phyloP scores from a whole-genome alignment of 805 yeast species.

The Sugiyamaella lignohabitans region DNA sequence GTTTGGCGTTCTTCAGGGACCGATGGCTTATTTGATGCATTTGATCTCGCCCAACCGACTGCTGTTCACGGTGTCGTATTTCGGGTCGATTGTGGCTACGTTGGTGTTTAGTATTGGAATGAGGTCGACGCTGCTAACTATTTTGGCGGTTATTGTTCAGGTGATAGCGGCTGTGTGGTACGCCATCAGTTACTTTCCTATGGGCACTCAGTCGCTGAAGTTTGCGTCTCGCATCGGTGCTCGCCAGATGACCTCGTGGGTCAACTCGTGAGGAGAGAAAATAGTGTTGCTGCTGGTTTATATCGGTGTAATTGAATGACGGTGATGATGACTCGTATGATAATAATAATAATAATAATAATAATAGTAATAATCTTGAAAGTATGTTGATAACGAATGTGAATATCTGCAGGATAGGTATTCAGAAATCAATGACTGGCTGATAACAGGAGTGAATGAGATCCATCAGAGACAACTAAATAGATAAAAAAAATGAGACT shows the following conservation, averaged over 20 bases:
- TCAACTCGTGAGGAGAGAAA: constrained; percentile 31
- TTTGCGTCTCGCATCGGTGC: constrained; percentile 53
- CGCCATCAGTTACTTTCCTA: constrained; percentile 88
- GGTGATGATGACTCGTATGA: not conserved
- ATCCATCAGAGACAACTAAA: no score
- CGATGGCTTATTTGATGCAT: constrained; percentile 69
- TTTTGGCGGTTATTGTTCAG: constrained; percentile 70
- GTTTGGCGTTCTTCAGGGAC: constrained; percentile 91
- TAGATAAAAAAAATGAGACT: no score
- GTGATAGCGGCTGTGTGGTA: constrained; percentile 84
- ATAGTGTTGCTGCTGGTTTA: not conserved
- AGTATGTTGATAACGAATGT: no score
- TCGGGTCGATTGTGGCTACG: constrained; percentile 72
- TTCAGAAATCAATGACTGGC: no score
- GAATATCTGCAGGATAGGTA: no score
- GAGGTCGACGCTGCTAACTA: constrained; percentile 68
- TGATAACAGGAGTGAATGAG: no score
- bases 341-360: no score
- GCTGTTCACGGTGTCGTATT: constrained; percentile 73
- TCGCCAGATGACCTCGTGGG: constrained; percentile 43
- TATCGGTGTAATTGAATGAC: not conserved
- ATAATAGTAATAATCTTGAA: not conserved
- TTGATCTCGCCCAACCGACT: constrained; percentile 68
- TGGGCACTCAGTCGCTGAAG: constrained; percentile 74
- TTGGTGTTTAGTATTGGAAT: constrained; percentile 67